Conservation (phyloP, 805 yeast species). For the Monosporozyma aquatica region DNA sequence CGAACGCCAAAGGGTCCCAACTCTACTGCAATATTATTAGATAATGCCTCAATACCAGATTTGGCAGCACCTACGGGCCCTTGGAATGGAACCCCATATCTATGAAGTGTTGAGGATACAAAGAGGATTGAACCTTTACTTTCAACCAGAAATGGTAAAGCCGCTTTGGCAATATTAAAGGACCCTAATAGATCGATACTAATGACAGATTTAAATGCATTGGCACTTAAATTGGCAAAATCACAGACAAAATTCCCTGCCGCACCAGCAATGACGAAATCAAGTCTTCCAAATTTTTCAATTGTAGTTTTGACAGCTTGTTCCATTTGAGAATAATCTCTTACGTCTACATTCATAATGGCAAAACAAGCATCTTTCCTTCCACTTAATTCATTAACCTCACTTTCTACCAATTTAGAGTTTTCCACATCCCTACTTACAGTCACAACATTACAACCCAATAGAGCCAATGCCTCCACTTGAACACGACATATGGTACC, state of each 20-base stretch:
- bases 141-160: constrained; percentile 52
- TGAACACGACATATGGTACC: constrained; percentile 93
- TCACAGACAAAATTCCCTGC: constrained; percentile 89
- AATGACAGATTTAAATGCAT: constrained; percentile 83
- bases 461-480: constrained; percentile 67
- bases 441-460: constrained; percentile 84
- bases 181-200: constrained; percentile 84
- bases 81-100: constrained; percentile 82
- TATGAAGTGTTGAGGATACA: constrained; percentile 84
- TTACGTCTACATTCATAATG: constrained; percentile 66
- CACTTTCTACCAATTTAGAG: constrained; percentile 59
- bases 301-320: constrained; percentile 62
- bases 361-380: constrained; percentile 50
- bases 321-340: constrained; percentile 51
- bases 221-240: constrained; percentile 65
- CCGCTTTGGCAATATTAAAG: constrained; percentile 81
- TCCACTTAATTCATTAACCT: constrained; percentile 44
- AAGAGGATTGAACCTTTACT: constrained; percentile 67
- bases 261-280: constrained; percentile 88
- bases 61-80: constrained; percentile 90
- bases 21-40: constrained; percentile 80
- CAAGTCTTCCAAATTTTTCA: constrained; percentile 62
- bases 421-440: constrained; percentile 67
- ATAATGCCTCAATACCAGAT: constrained; percentile 87
- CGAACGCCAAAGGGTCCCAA: constrained; percentile 84